Evolutionary conservation across 129 eudicot genomes (phyloP).

Genomic region (Chrysanthemum lavandulifolium): DNA sequence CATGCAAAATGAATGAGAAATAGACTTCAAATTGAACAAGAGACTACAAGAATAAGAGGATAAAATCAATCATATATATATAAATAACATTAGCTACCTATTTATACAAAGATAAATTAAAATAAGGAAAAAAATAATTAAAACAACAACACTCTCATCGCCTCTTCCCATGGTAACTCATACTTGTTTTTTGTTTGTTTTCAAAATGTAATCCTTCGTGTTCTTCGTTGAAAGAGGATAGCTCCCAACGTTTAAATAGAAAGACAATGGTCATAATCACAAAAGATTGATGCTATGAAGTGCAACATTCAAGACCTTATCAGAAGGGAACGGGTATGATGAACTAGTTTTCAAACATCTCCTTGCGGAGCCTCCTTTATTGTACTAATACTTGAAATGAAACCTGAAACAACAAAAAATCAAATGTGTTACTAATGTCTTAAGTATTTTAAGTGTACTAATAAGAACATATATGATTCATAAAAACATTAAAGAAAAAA

Average conservation of each 20-base stretch:
- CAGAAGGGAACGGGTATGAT: slow-evolving; percentile 17
- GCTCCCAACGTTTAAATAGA: slow-evolving; percentile 13
- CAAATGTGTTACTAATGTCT: background rate
- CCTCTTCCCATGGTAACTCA: slow-evolving; percentile 12
- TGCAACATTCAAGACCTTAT: slow-evolving; percentile 36
- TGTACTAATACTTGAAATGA: slow-evolving; percentile 11
- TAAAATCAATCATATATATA: slow-evolving; percentile 3
- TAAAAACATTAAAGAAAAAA: background rate
- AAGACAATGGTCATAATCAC: slow-evolving; percentile 22
- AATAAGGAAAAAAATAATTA: background rate
- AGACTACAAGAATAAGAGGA: background rate
- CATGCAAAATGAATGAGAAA: background rate
- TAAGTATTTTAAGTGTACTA: background rate
- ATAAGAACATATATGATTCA: too few relatives aligned
- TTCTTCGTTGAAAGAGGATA: background rate
- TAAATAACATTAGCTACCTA: slow-evolving; percentile 1
- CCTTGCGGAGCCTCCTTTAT: slow-evolving; percentile 33
- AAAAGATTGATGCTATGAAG: slow-evolving; percentile 19
- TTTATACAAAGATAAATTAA: slow-evolving; percentile 17
- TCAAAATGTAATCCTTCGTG: background rate
- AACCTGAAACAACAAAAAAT: slow-evolving; percentile 22
- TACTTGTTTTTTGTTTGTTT: background rate
- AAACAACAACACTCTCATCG: slow-evolving; percentile 16
- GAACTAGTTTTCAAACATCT: slow-evolving; percentile 31
- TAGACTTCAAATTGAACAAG: background rate